Conservation (phyloP, 805 yeast genomes). For the Isabelozyma pseudorhagii region DNA sequence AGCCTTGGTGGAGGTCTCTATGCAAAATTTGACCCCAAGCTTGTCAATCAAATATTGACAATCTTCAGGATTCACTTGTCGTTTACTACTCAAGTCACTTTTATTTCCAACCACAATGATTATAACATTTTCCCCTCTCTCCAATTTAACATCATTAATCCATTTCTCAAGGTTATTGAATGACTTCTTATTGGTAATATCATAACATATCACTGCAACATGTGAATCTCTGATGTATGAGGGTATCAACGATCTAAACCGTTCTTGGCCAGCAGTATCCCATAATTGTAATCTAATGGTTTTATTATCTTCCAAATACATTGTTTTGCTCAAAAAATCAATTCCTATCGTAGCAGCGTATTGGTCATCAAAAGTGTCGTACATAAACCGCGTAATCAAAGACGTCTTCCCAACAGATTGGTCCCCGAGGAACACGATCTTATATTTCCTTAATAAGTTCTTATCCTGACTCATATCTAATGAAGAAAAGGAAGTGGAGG, state of each 20-base stretch:
- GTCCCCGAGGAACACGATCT: constrained; percentile 95
- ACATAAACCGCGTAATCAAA: constrained; percentile 94
- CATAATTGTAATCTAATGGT: constrained; percentile 92
- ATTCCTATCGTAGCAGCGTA: constrained; percentile 97
- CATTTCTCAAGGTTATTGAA: constrained; percentile 84
- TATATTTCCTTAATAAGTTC: constrained; percentile 59
- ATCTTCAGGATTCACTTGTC: constrained; percentile 81
- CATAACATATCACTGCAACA: constrained; percentile 96
- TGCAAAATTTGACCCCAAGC: constrained; percentile 73
- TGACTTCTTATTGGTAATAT: constrained; percentile 80
- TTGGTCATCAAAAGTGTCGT: constrained; percentile 94
- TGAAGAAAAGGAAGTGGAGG: background rate
- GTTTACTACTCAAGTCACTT: constrained; percentile 72
- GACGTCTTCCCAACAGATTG: constrained; percentile 96
- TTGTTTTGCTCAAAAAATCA: constrained; percentile 89
- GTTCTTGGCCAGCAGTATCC: constrained; percentile 98
- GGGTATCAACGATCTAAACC: constrained; percentile 92
- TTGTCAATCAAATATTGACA: constrained; percentile 74
- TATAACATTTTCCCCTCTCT: constrained; percentile 87
- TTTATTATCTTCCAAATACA: constrained; percentile 88
- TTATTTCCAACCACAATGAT: constrained; percentile 92
- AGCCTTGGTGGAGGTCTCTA: constrained; percentile 93
- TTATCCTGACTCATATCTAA: constrained; percentile 10
- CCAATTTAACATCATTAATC: constrained; percentile 93
- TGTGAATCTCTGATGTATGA: constrained; percentile 93